phyloP scores from a whole-genome alignment of 2,329 filamentous ascomycete species.

The Dactylellina sp. region DNA sequence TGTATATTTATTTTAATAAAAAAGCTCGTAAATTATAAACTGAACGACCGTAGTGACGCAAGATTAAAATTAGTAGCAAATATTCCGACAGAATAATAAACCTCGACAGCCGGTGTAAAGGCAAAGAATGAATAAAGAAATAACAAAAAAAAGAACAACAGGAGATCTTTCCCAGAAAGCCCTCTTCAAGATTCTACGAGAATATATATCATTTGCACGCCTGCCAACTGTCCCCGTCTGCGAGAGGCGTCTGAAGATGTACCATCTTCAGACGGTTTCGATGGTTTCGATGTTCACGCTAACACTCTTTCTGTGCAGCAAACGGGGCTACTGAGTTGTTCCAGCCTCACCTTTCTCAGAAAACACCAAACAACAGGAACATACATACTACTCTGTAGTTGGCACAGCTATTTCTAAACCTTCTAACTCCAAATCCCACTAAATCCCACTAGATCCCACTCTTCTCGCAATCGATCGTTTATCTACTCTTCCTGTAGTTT shows the following conservation, averaged over 20 bases:
- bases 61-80: too few species aligned
- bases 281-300: slow-evolving; percentile 32
- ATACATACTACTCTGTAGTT: not conserved
- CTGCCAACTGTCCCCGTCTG: not conserved
- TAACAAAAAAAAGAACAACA: not conserved
- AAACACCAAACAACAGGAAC: slow-evolving; percentile 22
- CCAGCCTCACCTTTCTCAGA: slow-evolving; percentile 3
- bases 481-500: not conserved
- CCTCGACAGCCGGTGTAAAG: slow-evolving; percentile 5
- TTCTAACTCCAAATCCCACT: too few species aligned
- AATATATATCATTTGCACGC: slow-evolving; percentile 9
- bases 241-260: slow-evolving; percentile 10
- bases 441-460: not conserved
- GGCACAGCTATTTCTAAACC: not conserved
- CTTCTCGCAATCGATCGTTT: not conserved
- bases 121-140: not conserved
- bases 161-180: slow-evolving; percentile 1
- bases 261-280: slow-evolving; percentile 40
- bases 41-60: not conserved
- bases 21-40: too few species aligned
- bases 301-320: slow-evolving; percentile 6
- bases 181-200: not conserved
- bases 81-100: not conserved
- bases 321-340: not conserved
- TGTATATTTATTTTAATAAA: too few species aligned